These are phyloP conservation scores for Podosphaera xanthii DNA, from an alignment of 2,329 filamentous ascomycete genomes.

Conservation along the genomic window DNA sequence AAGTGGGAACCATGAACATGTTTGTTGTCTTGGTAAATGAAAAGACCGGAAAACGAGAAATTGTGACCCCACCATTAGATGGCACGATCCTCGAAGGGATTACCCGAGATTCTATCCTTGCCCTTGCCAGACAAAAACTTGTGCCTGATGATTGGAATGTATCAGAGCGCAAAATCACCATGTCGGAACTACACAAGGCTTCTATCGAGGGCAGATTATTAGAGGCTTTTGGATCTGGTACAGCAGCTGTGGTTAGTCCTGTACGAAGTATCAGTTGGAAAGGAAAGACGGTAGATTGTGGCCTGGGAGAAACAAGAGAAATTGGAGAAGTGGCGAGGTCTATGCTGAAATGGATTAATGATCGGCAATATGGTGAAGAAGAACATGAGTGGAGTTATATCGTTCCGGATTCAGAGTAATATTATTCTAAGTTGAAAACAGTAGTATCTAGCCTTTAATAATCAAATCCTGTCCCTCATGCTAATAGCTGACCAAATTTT, in stretches of 20 bases:
- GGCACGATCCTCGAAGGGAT: slow-evolving; percentile 93
- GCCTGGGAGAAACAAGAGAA: slow-evolving; percentile 58
- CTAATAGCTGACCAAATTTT: too few species aligned
- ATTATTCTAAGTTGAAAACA: too few species aligned
- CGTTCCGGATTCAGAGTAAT: slow-evolving; percentile 5
- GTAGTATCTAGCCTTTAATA: too few species aligned
- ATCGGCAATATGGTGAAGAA: slow-evolving; percentile 83
- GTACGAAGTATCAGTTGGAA: slow-evolving; percentile 78
- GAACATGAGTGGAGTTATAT: slow-evolving; percentile 71
- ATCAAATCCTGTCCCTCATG: too few species aligned
- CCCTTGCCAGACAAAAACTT: slow-evolving; percentile 63
- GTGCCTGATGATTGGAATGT: slow-evolving; percentile 72
- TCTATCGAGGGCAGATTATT: slow-evolving; percentile 64
- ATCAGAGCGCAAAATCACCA: slow-evolving; percentile 75
- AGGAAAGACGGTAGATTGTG: slow-evolving; percentile 60
- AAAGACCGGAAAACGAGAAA: slow-evolving; percentile 72
- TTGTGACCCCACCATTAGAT: slow-evolving; percentile 86
- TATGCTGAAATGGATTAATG: slow-evolving; percentile 96
- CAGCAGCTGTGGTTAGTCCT: slow-evolving; percentile 81
- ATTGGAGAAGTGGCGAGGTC: slow-evolving; percentile 63
- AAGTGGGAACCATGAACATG: slow-evolving; percentile 98
- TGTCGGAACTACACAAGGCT: slow-evolving; percentile 65
- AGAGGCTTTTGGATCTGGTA: slow-evolving; percentile 85
- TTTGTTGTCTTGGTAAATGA: slow-evolving; percentile 72
- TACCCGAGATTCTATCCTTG: slow-evolving; percentile 75